These are phyloP conservation scores for Roridomyces roridus DNA, from an alignment of 768 basidiomycete genomes.

Conservation along the genomic window DNA sequence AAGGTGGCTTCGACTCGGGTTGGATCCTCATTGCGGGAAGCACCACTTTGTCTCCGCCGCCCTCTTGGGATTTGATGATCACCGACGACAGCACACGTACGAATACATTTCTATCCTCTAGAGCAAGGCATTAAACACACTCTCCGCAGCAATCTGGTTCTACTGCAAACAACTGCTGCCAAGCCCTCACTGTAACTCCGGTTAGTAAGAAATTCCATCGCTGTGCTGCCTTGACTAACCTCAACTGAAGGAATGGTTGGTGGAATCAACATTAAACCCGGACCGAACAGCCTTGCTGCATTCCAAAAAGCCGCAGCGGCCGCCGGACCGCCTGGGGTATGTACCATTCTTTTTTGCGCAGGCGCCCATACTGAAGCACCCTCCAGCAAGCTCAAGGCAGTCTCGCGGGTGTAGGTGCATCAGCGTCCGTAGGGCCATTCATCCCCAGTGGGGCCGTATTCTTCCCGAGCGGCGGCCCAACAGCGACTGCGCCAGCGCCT, in stretches of 20 bases:
- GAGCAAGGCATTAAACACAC: constrained; percentile 25
- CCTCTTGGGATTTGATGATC: constrained; percentile 58
- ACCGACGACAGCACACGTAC: constrained; percentile 51
- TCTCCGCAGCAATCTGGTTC: constrained; percentile 6
- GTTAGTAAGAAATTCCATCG: constrained; percentile 40
- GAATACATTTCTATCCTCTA: constrained; percentile 29
- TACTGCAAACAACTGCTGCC: background rate
- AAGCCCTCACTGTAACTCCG: background rate
- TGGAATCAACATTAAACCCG: constrained; percentile 56
- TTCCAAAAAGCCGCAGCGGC: constrained; percentile 42
- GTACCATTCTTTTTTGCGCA: constrained; percentile 4
- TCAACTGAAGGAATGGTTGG: constrained; percentile 51
- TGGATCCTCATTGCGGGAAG: constrained; percentile 46
- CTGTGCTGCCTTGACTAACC: constrained; percentile 67
- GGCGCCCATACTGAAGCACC: background rate
- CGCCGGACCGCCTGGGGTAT: constrained; percentile 38
- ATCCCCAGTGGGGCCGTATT: constrained; percentile 36
- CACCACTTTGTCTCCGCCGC: constrained; percentile 28
- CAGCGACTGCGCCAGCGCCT: no score
- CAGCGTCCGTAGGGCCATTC: constrained; percentile 49
- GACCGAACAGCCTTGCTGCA: constrained; percentile 44
- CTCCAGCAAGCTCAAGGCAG: constrained; percentile 47
- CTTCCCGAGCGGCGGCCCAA: no score
- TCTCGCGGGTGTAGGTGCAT: constrained; percentile 54
- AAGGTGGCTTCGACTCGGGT: constrained; percentile 62